phyloP scores from a whole-genome alignment of 257 asterid species.

The Solanum chilense region DNA sequence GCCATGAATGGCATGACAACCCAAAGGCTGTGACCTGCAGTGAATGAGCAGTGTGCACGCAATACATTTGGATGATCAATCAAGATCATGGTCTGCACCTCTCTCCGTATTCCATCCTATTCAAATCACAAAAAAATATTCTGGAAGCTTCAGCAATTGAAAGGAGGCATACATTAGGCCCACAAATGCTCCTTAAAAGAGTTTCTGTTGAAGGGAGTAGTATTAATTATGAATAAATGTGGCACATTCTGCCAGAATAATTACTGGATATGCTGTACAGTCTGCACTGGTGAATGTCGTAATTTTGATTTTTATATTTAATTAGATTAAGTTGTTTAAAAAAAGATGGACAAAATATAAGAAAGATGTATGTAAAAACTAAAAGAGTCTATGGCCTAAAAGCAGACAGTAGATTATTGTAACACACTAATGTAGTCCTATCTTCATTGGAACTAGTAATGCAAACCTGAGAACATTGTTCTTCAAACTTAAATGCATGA shows the following conservation, averaged over 20 bases:
- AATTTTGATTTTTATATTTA: not conserved
- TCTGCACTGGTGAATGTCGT: not conserved
- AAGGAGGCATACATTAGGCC: not conserved
- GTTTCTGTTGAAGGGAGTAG: not conserved
- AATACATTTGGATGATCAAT: constrained; percentile 84
- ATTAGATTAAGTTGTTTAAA: not conserved
- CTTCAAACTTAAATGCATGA: not conserved
- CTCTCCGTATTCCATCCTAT: constrained; percentile 96
- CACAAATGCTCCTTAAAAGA: not conserved
- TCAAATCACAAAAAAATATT: constrained; percentile 6
- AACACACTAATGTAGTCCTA: not conserved
- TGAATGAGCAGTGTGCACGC: constrained; percentile 93
- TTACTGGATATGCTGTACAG: not conserved
- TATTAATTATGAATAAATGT: not conserved
- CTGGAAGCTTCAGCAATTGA: constrained; percentile 5
- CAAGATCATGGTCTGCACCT: constrained; percentile 86
- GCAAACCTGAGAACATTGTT: not conserved
- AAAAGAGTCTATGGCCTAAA: not conserved
- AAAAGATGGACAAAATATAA: not conserved
- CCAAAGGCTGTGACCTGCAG: constrained; percentile 82
- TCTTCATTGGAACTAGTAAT: not conserved
- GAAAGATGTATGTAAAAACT: not conserved
- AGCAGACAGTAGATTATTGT: not conserved
- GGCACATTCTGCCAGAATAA: not conserved
- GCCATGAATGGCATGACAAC: constrained; percentile 98